Percentiles rank a stretch among this genome's conserved stretches.
These are phyloP conservation scores for Blastocystis sp. DNA, from an alignment of 352 stramenopile genomes.

Conservation along the genomic window DNA sequence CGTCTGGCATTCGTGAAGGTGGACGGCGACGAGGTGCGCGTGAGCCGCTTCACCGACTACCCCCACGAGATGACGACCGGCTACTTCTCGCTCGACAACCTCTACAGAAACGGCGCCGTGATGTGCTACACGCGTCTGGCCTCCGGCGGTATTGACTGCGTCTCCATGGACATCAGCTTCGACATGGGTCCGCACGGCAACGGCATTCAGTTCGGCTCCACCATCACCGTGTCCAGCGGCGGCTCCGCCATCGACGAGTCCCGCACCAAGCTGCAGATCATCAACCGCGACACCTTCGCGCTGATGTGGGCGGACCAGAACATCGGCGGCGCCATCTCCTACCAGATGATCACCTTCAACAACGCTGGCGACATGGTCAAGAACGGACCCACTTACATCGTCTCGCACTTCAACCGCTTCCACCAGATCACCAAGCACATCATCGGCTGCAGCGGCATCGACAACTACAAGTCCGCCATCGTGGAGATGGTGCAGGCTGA, in stretches of 20 bases:
- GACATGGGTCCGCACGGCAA: slow-evolving; percentile 2
- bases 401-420: not conserved
- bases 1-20: not conserved
- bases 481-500: slow-evolving; percentile 12
- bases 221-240: not conserved
- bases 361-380: slow-evolving; percentile 7
- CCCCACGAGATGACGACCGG: not conserved
- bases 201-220: slow-evolving; percentile 32
- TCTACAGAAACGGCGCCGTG: slow-evolving; percentile 11
- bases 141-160: slow-evolving; percentile 33
- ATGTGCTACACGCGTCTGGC: slow-evolving; percentile 60
- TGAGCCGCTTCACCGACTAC: not conserved
- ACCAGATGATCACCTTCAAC: slow-evolving; percentile 50
- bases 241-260: slow-evolving; percentile 27
- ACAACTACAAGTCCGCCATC: slow-evolving; percentile 50
- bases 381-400: slow-evolving; percentile 16
- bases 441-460: slow-evolving; percentile 1
- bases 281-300: slow-evolving; percentile 25
- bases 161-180: slow-evolving; percentile 15
- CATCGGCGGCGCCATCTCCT: slow-evolving; percentile 9
- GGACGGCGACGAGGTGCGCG: not conserved
- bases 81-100: slow-evolving; percentile 53
- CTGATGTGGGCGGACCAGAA: slow-evolving; percentile 42
- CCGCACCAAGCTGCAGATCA: slow-evolving; percentile 16
- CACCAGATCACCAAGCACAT: not conserved